Evolutionary conservation across 2,329 filamentous ascomycete species (phyloP), one percentile per base, ranked within the genome.

Genomic region (Lasiodiplodia sp.): DNA sequence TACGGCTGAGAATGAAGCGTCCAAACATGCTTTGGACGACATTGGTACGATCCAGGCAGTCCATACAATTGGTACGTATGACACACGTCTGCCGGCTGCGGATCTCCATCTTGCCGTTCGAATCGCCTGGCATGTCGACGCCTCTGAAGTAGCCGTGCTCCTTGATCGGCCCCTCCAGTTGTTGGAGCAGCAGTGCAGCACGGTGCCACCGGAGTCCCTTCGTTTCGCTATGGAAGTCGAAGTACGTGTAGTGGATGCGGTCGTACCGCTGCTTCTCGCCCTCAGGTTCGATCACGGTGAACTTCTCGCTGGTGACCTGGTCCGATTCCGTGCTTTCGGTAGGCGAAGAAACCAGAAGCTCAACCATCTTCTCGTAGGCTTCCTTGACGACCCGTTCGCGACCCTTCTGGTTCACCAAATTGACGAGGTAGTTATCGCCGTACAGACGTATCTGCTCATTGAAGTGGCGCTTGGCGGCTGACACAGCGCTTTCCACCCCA

Each of bases 41-140:
- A 75, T 99, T 99, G 66, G 96, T 99, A 66, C 96, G 92, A 80
- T 99, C 96, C 16, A 99, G 87, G 73, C 96, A 99, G 81, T 99
- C 96, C 96, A 99, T 99, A 83, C 96, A 99, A 80, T 99, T 99
- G 49, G 96, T 97, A 66, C 96, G 91, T 71, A 99, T 94, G 18
- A 98, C 94, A 70, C 92, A 94, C 1, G 89, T 93, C 84, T 99
- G 96, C 71, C 88, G 86, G 70, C 88, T 90, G 71, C 94, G 90
- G 40, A 93, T 88, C 74, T 98, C 95, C 14, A 97, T 86, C 21
- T 88, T 88, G 37, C 91, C 92, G 69, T 89, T 86, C 62, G 85
- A 78, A 73, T 88, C 87, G 53, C 89, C 92, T 2, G 94, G 92
- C 83, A 91, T 92, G 78, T 97, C 93, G 34, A 95, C 89, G 47